Evolutionary conservation across 352 stramenopile species (phyloP), one percentile per base, ranked within the genome.

Genomic region (Pythium pyrilobum): DNA sequence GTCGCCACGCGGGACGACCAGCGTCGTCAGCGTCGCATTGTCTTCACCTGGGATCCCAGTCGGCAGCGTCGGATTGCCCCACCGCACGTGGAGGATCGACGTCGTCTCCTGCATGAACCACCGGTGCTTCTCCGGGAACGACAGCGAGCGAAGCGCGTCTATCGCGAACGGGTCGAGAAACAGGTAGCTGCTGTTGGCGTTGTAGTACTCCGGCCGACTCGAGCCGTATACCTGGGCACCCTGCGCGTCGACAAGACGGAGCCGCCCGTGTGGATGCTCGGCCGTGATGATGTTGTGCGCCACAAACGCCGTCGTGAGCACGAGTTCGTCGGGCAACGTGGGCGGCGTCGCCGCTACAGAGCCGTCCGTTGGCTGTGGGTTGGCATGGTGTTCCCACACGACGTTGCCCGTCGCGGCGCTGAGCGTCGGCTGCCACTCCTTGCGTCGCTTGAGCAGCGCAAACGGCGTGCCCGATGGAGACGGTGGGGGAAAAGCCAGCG

Each of bases 61-160:
- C 7, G 38, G 24, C 6, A 66, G 34, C 5, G 59, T 62, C 5
- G 68, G 65, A 25, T 57, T 66, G 9, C 55, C 44, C 68, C 69
- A 79, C 0, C 71, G 67, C 40, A 63, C 55, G 15, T 77, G 69
- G 7, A 81, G 42, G 18, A 84, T 69, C 27, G 57, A 50, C 2
- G 63, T 67, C 9, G 71, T 76, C 34, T 81, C 66, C 24, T 79
- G 69, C 61, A 85, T 68, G 36, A 85, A 80, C 69, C 71, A 85
- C 5, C 62, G 66, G 28, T 85, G 74, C 49, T 80, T 79, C 54
- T 80, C 63, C 0, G 74, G 71, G 34, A 85, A 85, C 28, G 66
- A 67, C 27, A 73, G 57, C 11, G 40, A 18, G 3, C 73, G 71
- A 10, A 84, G 23, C 5, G 64, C 64, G 20, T 78, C 62, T 12